A percentile compares a stretch with the other conserved stretches of the same genome.
Conservation (phyloP, 2,329 filamentous ascomycete genomes). For the Colletotrichum scovillei region DNA sequence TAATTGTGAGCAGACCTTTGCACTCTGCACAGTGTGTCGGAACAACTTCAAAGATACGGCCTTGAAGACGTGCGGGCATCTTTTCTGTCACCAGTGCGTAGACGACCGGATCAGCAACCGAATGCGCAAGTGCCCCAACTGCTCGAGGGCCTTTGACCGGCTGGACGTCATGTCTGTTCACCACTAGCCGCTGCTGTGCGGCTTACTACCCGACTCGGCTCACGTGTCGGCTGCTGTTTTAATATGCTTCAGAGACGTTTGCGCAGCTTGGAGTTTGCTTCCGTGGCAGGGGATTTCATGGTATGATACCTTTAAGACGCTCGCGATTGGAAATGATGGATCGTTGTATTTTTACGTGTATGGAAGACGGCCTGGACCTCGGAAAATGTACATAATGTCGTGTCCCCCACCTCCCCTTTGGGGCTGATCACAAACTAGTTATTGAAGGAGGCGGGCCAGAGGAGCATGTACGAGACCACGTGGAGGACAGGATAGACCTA, state of each 20-base stretch:
- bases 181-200: constrained; percentile 43
- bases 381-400: constrained; percentile 33
- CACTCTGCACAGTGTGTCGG: constrained; percentile 90
- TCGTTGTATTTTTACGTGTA: constrained; percentile 38
- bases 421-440: constrained; percentile 4
- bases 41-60: constrained; percentile 94
- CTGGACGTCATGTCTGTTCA: constrained; percentile 87
- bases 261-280: constrained; percentile 33
- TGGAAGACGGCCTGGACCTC: constrained; percentile 29
- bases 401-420: neutral
- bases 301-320: constrained; percentile 36
- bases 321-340: constrained; percentile 35
- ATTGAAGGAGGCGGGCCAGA: neutral
- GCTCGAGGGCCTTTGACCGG: constrained; percentile 90
- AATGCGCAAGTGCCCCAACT: constrained; percentile 94
- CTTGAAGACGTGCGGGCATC: constrained; percentile 92
- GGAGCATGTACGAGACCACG: constrained; percentile 2
- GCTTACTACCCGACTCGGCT: neutral
- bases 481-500: constrained; percentile 32
- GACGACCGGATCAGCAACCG: constrained; percentile 90
- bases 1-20: constrained; percentile 49
- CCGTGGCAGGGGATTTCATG: constrained; percentile 25
- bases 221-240: neutral
- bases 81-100: constrained; percentile 92
- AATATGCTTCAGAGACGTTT: constrained; percentile 16